These are phyloP conservation scores for Periconia digitata DNA, from an alignment of 2,329 filamentous ascomycete species.

Conservation along the genomic window DNA sequence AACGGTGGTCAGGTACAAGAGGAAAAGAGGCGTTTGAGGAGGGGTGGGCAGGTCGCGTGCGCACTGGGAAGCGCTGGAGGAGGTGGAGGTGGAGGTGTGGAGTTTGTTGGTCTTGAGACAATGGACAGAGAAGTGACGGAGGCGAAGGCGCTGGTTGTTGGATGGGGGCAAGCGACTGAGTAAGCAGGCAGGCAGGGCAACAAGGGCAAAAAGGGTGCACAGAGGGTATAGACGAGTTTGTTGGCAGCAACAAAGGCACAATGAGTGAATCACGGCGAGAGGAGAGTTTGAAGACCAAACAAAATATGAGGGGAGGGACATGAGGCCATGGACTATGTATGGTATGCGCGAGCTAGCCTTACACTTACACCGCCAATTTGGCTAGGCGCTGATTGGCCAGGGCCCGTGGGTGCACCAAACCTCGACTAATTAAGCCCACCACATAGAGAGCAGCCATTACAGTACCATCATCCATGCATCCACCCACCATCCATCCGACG, in stretches of 20 bases:
- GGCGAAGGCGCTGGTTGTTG: neutral
- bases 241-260: neutral
- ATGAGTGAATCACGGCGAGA: neutral
- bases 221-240: too few relatives aligned
- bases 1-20: constrained; percentile 18
- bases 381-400: neutral
- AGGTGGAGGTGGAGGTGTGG: constrained; percentile 13
- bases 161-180: neutral
- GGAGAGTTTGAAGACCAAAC: neutral
- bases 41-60: constrained; percentile 24
- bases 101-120: too few relatives aligned
- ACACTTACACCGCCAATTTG: neutral
- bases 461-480: too few relatives aligned
- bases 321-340: neutral
- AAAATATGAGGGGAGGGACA: neutral
- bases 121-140: neutral
- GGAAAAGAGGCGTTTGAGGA: constrained; percentile 12
- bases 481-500: too few relatives aligned
- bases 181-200: too few relatives aligned
- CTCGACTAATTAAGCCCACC: neutral
- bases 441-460: too few relatives aligned
- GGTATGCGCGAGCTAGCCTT: neutral
- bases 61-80: constrained; percentile 20
- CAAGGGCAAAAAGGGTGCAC: too few relatives aligned
- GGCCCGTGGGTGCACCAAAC: neutral